Evolutionary conservation across 495 filamentous ascomycete genomes (phyloP), one percentile per base, ranked within the genome.

Genomic region (Neurospora sp.): DNA sequence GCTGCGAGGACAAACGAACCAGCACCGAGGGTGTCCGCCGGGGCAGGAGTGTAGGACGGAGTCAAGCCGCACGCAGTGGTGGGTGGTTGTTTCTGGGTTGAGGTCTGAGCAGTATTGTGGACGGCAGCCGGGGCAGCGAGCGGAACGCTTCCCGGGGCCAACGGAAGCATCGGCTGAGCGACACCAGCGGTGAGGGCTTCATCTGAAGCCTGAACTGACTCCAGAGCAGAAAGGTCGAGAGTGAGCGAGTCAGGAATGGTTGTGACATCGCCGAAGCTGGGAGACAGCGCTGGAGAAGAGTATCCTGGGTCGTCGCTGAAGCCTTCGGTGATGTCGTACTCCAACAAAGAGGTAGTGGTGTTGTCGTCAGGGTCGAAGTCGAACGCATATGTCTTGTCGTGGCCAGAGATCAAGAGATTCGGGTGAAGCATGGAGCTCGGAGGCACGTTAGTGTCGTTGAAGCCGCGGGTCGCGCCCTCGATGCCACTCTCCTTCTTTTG

Each of bases 61-160:
- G 16, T 44, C 41, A 44, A n/a, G 41, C 7, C 18, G 42, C 3
- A 4, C 18, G 18, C 42, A n/a, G 2, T 10, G 18, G 3, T 46
- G 18, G 42, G 18, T 9, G 9, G 6, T 10, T 46, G 6, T 7
- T 44, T 4, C 18, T 46, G 18, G 0, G 18, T 7, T 46, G 42
- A n/a, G 42, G 7, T 46, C 3, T 46, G 8, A 7, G 18, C 6
- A 3, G 42, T 2, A 44, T 8, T 6, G 7, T 9, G 16, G 2
- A 44, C 18, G 42, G n/a, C 42, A n/a, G 16, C 0, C 40, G 12
- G 40, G 39, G 39, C 39, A 14, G 12, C 39, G 39, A 41, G 39
- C 39, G 39, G 39, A 5, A 0, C 12, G 12, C 4, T 5, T 12
- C 0, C 5, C 0, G 12, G 4, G 1, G 40, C 40, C 42, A 0